Evolutionary conservation across 2,329 filamentous ascomycete species (phyloP).

Genomic region (Coniochaeta ligniaria): DNA sequence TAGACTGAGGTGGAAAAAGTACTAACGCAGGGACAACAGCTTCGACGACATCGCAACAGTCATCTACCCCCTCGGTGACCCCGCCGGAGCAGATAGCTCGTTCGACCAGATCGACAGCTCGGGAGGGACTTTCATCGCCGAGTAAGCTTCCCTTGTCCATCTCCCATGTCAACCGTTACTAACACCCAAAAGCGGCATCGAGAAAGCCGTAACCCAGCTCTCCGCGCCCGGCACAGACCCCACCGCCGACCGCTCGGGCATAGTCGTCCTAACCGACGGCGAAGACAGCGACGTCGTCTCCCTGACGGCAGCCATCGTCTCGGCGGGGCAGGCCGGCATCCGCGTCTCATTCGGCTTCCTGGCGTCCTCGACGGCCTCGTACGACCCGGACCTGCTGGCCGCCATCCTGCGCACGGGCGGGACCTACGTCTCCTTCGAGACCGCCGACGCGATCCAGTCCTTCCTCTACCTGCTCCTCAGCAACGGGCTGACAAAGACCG

Average conservation of each 20-base stretch:
- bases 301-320: constrained; percentile 7
- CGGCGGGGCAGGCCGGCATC: constrained; percentile 8
- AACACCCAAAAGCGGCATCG: constrained; percentile 6
- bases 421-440: constrained; percentile 10
- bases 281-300: constrained; percentile 8
- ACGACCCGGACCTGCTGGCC: constrained; percentile 5
- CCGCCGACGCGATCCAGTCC: constrained; percentile 10
- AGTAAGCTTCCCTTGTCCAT: constrained; percentile 3
- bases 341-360: constrained; percentile 14
- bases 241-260: constrained; percentile 9
- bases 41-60: constrained; percentile 9
- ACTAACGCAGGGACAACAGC: background rate
- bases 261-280: constrained; percentile 13
- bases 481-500: constrained; percentile 9
- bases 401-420: constrained; percentile 8
- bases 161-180: no score
- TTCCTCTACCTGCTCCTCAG: constrained; percentile 12
- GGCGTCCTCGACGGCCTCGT: constrained; percentile 5
- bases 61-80: constrained; percentile 12
- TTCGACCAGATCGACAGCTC: constrained; percentile 12
- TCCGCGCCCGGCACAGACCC: constrained; percentile 4
- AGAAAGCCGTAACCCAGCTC: constrained; percentile 10
- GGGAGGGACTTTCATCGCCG: constrained; percentile 10
- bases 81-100: constrained; percentile 4
- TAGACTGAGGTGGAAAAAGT: background rate